Evolutionary conservation across 257 asterid genomes (phyloP).

Genomic region (Fraxinus cuspidata): DNA sequence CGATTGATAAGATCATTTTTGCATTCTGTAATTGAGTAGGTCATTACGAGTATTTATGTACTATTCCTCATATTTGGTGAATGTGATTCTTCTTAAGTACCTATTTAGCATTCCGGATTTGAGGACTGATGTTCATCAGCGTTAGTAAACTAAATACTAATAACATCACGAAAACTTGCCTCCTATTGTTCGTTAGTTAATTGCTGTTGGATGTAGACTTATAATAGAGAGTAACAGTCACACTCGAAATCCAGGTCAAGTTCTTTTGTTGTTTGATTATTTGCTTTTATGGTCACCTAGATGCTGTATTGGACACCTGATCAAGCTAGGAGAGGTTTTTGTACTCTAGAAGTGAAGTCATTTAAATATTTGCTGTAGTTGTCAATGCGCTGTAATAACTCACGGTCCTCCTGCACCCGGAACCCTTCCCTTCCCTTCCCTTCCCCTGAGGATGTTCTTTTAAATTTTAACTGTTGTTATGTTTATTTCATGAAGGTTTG

Average conservation of each 20-base stretch:
- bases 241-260: background rate
- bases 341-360: background rate
- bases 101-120: background rate
- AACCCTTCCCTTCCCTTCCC: background rate
- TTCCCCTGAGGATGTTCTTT: conserved; percentile 15
- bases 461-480: background rate
- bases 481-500: conserved; percentile 33
- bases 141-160: background rate
- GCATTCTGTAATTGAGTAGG: background rate
- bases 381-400: background rate
- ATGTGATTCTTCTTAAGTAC: background rate
- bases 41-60: background rate
- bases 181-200: background rate
- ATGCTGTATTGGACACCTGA: background rate
- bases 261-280: background rate
- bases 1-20: background rate
- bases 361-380: background rate
- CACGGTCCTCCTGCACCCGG: background rate
- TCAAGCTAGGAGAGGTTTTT: background rate
- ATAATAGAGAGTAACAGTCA: background rate
- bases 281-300: conserved; percentile 1
- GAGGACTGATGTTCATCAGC: background rate
- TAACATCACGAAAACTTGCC: background rate
- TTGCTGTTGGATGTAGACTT: background rate
- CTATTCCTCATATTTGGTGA: background rate